Percentiles rank a stretch among this genome's conserved stretches.
Conservation (phyloP, 202 grass and related monocot species). For the Sporobolus alterniflorus region DNA sequence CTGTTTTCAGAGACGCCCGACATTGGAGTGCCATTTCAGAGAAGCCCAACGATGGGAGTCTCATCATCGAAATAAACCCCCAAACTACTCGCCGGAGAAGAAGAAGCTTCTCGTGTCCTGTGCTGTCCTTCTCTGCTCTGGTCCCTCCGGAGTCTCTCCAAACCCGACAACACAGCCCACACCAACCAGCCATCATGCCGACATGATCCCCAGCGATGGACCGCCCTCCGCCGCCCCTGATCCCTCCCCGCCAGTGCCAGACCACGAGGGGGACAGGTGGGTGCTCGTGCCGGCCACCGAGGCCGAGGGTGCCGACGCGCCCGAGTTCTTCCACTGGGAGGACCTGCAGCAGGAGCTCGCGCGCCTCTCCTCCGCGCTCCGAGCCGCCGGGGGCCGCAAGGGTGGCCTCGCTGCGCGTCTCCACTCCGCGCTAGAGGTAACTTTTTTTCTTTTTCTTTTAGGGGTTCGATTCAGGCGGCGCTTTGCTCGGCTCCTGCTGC, state of each 20-base stretch:
- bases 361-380: constrained; percentile 66
- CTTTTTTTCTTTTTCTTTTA: background rate
- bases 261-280: constrained; percentile 34
- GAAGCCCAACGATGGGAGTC: no score
- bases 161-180: no score
- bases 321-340: constrained; percentile 83
- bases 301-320: constrained; percentile 49
- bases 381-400: constrained; percentile 60
- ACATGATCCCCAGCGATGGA: background rate
- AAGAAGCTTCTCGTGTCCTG: no score
- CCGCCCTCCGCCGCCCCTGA: constrained; percentile 3
- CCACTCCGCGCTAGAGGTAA: constrained; percentile 73
- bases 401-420: constrained; percentile 51
- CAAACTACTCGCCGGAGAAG: no score
- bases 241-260: background rate
- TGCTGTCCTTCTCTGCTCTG: no score
- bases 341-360: constrained; percentile 97
- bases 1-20: no score
- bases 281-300: constrained; percentile 41
- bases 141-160: no score
- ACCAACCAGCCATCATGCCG: no score
- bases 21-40: no score
- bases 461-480: background rate
- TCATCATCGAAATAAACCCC: no score
- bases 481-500: background rate